Evolutionary conservation across 2,329 filamentous ascomycete genomes (phyloP), one percentile per base, ranked within the genome.

Genomic region (Ophiocordyceps camponoti-leonardi): DNA sequence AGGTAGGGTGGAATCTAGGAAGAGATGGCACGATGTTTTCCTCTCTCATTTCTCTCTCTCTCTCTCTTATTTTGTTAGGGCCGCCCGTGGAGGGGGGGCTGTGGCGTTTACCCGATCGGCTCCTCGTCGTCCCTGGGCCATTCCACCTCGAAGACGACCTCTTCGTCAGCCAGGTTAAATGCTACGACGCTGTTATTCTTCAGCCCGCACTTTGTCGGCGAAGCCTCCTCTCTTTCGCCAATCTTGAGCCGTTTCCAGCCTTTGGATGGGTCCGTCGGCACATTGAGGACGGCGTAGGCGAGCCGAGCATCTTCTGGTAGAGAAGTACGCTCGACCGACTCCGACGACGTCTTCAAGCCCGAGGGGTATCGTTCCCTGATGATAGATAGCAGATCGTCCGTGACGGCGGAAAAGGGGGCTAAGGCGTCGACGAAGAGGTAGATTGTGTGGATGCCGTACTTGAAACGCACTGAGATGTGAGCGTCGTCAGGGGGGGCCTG

Each of bases 361-460:
- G 61, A 47, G 0, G 75, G 70, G 48, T 77, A 79, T 26, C 74
- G 65, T 41, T 79, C 75, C 26, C 57, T 65, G 6, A 87, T 62
- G 12, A 76, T 64, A 1, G 66, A 61, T 18, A 83, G 62, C 2
- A 88, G 71, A 19, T 77, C 69, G 18, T 66, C 53, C 47, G 77
- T 77, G 48, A 83, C 64, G 1, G 67, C 61, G 16, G 67, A 62
- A 54, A 86, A 75, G 12, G 76, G 61, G 37, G 71, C 69, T 14
- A 71, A 63, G 6, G 77, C 65, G 37, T 77, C 71, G 42, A 81
- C 69, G 49, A 83, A 79, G 47, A 87, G 67, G 54, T 83, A 75
- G 51, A 86, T 68, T 4, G 81, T 87, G 53, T 79, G 74, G 47
- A 77, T 75, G 56, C 81, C 78, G 58, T 83, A 73, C 61, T 86